A percentile compares a stretch with the other conserved stretches of the same genome.
Conservation (phyloP, 768 basidiomycete genomes). For the Hortiboletus flavorubellus region DNA sequence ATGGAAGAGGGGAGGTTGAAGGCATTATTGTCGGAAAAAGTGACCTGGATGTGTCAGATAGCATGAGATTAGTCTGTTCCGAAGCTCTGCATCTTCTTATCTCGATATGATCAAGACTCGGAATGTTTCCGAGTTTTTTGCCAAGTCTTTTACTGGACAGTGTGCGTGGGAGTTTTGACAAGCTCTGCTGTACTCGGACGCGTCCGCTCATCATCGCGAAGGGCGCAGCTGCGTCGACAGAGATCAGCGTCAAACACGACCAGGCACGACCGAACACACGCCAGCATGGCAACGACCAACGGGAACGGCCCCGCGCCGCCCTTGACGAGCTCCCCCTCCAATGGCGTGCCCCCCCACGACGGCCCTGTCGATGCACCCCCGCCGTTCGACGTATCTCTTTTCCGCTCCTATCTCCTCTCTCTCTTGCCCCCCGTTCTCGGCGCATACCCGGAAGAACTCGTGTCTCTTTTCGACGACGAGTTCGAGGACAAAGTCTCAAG, state of each 20-base stretch:
- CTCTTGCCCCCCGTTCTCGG: conserved; percentile 82
- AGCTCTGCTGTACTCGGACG: no score
- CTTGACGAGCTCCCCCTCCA: conserved; percentile 29
- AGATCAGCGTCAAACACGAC: background rate
- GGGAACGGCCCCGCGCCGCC: conserved; percentile 25
- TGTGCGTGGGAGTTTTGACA: conserved; percentile 21
- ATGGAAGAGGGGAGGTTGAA: conserved; percentile 13
- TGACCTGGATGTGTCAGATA: background rate
- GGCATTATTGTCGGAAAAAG: conserved; percentile 4
- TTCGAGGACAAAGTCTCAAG: conserved; percentile 74
- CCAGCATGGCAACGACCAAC: conserved; percentile 22
- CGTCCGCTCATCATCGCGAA: no score
- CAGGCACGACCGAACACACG: conserved; percentile 8
- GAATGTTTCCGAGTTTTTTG: no score
- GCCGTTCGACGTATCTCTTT: conserved; percentile 64
- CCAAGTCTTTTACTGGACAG: no score
- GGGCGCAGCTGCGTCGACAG: background rate
- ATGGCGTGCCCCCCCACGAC: conserved; percentile 26
- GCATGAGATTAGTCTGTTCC: no score
- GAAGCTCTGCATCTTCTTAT: no score
- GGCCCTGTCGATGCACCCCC: conserved; percentile 38
- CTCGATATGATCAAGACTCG: no score
- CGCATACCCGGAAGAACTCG: conserved; percentile 61
- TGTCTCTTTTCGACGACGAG: conserved; percentile 64
- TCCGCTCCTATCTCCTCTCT: conserved; percentile 65